Conservation (phyloP, 2,329 filamentous ascomycete genomes). For the Sclerotiophoma versabilis region DNA sequence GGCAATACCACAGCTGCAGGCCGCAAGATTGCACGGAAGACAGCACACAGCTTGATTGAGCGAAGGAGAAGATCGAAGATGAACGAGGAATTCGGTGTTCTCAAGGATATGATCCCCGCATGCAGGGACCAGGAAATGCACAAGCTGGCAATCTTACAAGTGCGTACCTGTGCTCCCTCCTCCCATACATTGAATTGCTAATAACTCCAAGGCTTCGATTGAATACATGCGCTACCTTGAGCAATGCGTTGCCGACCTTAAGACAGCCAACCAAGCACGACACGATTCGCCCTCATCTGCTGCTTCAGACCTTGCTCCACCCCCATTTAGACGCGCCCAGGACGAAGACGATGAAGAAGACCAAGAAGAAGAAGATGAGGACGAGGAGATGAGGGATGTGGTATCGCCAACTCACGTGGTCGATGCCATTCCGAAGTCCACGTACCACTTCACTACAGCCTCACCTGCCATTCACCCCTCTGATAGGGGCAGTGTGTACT, state of each 20-base stretch:
- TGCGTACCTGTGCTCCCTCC: conserved; percentile 48
- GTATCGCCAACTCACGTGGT: conserved; percentile 35
- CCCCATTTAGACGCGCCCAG: conserved; percentile 20
- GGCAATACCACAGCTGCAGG: conserved; percentile 78
- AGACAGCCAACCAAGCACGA: conserved; percentile 53
- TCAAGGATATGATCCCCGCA: conserved; percentile 95
- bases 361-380: conserved; percentile 55
- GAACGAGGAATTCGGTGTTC: conserved; percentile 95
- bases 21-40: conserved; percentile 95
- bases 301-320: conserved; percentile 34
- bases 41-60: conserved; percentile 94
- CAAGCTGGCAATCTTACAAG: conserved; percentile 93
- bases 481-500: conserved; percentile 44
- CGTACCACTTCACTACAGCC: conserved; percentile 36
- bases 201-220: conserved; percentile 77
- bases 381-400: conserved; percentile 53
- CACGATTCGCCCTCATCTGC: conserved; percentile 35
- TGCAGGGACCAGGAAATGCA: conserved; percentile 97
- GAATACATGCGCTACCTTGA: conserved; percentile 96
- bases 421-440: conserved; percentile 20
- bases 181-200: background rate
- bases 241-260: conserved; percentile 82
- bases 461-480: conserved; percentile 49
- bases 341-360: conserved; percentile 46
- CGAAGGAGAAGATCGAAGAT: conserved; percentile 90